A percentile compares a stretch with the other conserved stretches of the same genome.
Conservation (phyloP, 106 monocot species). For the Allium fistulosum region DNA sequence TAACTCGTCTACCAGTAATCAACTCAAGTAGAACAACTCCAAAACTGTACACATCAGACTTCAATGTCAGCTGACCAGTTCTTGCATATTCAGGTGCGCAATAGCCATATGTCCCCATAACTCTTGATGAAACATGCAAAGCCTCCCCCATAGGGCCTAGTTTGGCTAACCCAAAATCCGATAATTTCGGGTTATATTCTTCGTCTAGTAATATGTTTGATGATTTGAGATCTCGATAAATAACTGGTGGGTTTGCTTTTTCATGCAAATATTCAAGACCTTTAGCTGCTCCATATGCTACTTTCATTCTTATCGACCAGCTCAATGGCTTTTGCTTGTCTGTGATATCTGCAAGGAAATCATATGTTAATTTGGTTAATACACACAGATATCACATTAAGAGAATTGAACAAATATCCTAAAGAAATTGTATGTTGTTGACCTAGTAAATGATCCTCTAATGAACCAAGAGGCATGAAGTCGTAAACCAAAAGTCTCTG, state of each 20-base stretch:
- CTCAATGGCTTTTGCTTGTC: conserved; percentile 5
- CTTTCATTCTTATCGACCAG: conserved; percentile 19
- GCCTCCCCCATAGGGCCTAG: conserved; percentile 9
- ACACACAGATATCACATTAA: not conserved
- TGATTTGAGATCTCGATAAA: conserved; percentile 18
- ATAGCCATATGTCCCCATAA: conserved; percentile 62
- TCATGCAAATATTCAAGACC: conserved; percentile 20
- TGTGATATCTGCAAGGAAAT: not conserved
- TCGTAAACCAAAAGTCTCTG: conserved; percentile 11
- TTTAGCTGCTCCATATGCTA: conserved; percentile 18
- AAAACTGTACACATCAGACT: conserved; percentile 55
- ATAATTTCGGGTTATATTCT: conserved; percentile 11
- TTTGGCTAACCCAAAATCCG: conserved; percentile 21
- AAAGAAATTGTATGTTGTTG: not conserved
- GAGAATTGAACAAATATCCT: not conserved
- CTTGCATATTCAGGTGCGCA: conserved; percentile 31
- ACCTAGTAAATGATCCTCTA: conserved; percentile 11
- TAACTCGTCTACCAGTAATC: conserved; percentile 37
- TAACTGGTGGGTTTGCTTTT: conserved; percentile 10
- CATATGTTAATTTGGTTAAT: not conserved
- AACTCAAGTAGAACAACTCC: conserved; percentile 35
- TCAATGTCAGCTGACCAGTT: conserved; percentile 30
- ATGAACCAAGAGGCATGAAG: conserved; percentile 6
- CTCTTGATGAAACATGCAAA: conserved; percentile 17
- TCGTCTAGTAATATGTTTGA: conserved; percentile 27